Evolutionary conservation across 78 protist genomes (phyloP).

Genomic region (Pelomyxa schiedti): DNA sequence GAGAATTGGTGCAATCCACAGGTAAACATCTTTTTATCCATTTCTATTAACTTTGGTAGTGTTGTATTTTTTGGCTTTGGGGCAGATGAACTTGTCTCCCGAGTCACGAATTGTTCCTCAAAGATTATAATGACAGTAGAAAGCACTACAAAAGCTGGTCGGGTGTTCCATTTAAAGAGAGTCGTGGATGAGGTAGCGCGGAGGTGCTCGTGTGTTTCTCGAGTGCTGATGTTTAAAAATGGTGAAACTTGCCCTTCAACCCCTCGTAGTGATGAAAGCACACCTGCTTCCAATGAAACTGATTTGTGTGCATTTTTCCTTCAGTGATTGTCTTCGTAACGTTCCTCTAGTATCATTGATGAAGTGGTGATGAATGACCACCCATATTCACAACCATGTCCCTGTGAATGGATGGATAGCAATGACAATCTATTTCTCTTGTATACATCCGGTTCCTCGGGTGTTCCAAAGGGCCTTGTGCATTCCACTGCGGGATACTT

Average conservation of each 20-base stretch:
- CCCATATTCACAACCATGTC: conserved; percentile 42
- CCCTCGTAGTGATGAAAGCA: conserved; percentile 1
- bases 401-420: conserved; percentile 43
- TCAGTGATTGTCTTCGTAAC: too few relatives aligned
- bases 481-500: conserved; percentile 84
- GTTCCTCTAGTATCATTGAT: conserved; percentile 4
- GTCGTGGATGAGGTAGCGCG: conserved; percentile 38
- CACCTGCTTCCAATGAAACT: conserved; percentile 4
- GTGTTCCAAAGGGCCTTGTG: conserved; percentile 88
- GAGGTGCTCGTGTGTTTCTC: conserved; percentile 8
- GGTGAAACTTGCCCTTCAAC: neutral
- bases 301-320: neutral
- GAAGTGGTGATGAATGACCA: conserved; percentile 36
- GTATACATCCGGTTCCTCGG: conserved; percentile 94
- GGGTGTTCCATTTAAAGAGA: conserved; percentile 37
- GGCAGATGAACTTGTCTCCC: conserved; percentile 37
- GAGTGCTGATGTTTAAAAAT: neutral
- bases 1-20: conserved; percentile 85
- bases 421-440: conserved; percentile 90
- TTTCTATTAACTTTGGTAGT: neutral
- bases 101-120: conserved; percentile 56
- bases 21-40: neutral
- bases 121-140: conserved; percentile 67
- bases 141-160: conserved; percentile 55
- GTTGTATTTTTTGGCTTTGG: conserved; percentile 66